These are phyloP conservation scores for Lipomyces lipofer DNA, from an alignment of 805 yeast genomes.

Conservation along the genomic window DNA sequence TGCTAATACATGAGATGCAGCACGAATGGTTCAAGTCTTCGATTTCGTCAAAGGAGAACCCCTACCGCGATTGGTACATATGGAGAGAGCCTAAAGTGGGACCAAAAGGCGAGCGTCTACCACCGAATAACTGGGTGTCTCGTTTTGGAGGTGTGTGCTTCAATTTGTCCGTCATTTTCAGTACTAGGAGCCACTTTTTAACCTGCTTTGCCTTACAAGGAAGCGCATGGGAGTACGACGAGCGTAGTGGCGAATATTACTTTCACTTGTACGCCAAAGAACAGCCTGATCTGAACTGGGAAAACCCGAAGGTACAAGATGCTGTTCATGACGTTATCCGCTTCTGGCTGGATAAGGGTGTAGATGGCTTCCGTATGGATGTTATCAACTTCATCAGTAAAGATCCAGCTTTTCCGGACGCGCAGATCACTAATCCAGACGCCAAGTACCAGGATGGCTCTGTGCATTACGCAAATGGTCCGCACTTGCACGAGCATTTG, in stretches of 20 bases:
- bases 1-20: constrained; percentile 36
- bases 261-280: constrained; percentile 53
- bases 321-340: constrained; percentile 51
- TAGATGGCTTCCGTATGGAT: constrained; percentile 62
- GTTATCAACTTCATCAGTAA: constrained; percentile 57
- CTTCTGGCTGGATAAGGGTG: constrained; percentile 59
- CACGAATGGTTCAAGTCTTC: constrained; percentile 63
- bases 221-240: constrained; percentile 60
- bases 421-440: constrained; percentile 48
- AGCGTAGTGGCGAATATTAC: constrained; percentile 55
- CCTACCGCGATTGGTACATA: constrained; percentile 63
- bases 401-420: constrained; percentile 49
- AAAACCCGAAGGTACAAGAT: constrained; percentile 45
- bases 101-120: constrained; percentile 50
- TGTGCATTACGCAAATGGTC: constrained; percentile 47
- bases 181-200: not conserved
- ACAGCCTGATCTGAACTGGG: constrained; percentile 68
- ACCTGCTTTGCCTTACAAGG: not conserved
- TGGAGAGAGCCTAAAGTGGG: constrained; percentile 53
- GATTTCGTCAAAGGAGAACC: constrained; percentile 50
- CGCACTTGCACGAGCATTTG: constrained; percentile 59
- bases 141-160: constrained; percentile 42
- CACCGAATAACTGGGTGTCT: constrained; percentile 61
- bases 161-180: too few species aligned
- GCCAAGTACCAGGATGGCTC: constrained; percentile 47